Base-by-base conservation (phyloP, 768 basidiomycete genomes). In the Boletus bicolor region DNA sequence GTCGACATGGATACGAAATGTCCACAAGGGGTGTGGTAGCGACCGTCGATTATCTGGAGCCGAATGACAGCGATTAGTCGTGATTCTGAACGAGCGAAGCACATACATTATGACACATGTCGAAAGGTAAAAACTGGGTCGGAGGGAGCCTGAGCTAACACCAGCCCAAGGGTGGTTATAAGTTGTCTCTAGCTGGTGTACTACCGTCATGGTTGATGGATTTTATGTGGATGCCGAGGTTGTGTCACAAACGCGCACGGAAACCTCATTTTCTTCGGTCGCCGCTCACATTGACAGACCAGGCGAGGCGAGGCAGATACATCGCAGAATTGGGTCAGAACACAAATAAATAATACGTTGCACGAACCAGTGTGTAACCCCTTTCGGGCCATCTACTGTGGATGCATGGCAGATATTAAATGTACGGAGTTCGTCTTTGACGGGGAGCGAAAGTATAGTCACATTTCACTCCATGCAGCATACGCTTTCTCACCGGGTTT, bases 1-100 rank as follows among this genome's bases (percentile, higher is more conserved):
- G 87, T 87, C 43, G 85, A 81, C 82, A 91, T 86, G 51, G 82
- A 79, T 55, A 82, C 73, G 69, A 91, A 90, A 69, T 90, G 87
- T 9, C 82, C 79, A 70, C 89, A 91, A 51, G 72, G 68, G 15
- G 83, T 82, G 73, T 89, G 81, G 70, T 77, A 87, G 60, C 87
- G 83, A 53, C 89, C 89, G 67, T 91, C 89, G 56, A 89, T 83
- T 59, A 91, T 78, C 88, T 91, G 61, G 36, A 55, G 44, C 32
- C 34, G 45, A 28, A 50, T 36, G 37, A 43, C 28, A 35, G 17
- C 12, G 4, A 43, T 57, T 37, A 54, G 57, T 24, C 15, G 26
- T 30, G n/a, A 38, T 46, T 38, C 26, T n/a, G 35, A 30, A 35
- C 49, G 47, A 43, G 41, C 41, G 34, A 55, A 34, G 58, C 38